These are phyloP conservation scores for Psilocybe azurescens DNA, from an alignment of 768 basidiomycete genomes.

Conservation along the genomic window DNA sequence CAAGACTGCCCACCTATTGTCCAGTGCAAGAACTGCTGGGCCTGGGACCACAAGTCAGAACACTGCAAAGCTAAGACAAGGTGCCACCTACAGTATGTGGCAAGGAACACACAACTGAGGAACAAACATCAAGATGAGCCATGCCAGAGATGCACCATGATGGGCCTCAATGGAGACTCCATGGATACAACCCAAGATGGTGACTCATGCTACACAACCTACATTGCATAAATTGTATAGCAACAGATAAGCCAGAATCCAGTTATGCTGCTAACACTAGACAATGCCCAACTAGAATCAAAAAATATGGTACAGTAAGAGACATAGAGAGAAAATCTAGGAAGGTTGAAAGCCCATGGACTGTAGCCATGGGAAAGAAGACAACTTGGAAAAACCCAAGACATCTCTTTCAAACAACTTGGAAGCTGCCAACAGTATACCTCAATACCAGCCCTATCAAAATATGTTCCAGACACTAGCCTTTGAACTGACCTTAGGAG, in stretches of 20 bases:
- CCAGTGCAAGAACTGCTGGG: no score
- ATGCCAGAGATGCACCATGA: neutral
- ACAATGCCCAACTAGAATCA: slow-evolving; percentile 13
- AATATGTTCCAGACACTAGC: no score
- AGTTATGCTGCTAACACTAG: slow-evolving; percentile 10
- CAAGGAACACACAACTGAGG: neutral
- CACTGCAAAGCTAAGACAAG: no score
- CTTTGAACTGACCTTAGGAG: no score
- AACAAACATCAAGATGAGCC: no score
- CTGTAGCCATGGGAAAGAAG: slow-evolving; percentile 9
- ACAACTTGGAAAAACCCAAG: slow-evolving; percentile 13
- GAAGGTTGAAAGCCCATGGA: slow-evolving; percentile 17
- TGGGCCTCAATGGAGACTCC: neutral
- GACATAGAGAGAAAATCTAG: neutral
- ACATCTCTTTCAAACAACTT: no score
- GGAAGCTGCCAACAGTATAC: no score
- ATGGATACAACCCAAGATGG: neutral
- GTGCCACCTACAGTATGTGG: slow-evolving; percentile 8
- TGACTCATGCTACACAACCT: neutral
- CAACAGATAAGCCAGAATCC: neutral
- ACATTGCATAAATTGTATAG: slow-evolving; percentile 6
- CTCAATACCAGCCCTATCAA: no score
- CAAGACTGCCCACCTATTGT: slow-evolving; percentile 19
- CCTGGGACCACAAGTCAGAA: no score
- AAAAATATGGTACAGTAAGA: slow-evolving; percentile 19